Percentiles rank a stretch among this genome's conserved stretches.
These are phyloP conservation scores for Oryza brachyantha DNA, from an alignment of 176 grass and related monocot species.

Conservation along the genomic window DNA sequence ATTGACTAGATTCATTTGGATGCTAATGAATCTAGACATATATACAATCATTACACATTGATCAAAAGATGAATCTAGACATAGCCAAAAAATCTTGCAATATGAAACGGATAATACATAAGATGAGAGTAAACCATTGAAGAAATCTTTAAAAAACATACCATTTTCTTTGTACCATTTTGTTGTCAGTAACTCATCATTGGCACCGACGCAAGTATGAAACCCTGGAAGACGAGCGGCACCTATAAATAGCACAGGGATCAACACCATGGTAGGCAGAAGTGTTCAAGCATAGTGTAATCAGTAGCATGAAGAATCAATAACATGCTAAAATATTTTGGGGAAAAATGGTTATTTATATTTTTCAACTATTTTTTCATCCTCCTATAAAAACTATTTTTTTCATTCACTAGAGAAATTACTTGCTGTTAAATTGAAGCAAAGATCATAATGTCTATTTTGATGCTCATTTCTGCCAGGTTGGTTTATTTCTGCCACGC, in stretches of 20 bases:
- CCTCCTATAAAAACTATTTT: too few species aligned
- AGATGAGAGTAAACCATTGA: not conserved
- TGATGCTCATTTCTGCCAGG: too few species aligned
- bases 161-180: constrained; percentile 97
- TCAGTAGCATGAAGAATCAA: constrained; percentile 5
- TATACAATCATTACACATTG: too few species aligned
- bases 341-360: not conserved
- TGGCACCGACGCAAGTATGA: constrained; percentile 88
- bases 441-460: not conserved
- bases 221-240: constrained; percentile 81
- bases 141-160: constrained; percentile 33
- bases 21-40: too few species aligned
- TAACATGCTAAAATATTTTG: not conserved
- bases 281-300: not conserved
- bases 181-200: constrained; percentile 69
- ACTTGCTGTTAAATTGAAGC: not conserved
- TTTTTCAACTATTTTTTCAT: not conserved
- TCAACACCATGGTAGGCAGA: constrained; percentile 5
- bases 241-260: constrained; percentile 34
- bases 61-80: too few species aligned
- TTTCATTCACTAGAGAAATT: not conserved
- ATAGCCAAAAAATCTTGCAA: too few species aligned
- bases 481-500: not conserved
- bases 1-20: too few species aligned
- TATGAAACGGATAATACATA: too few species aligned